Evolutionary conservation across 2,329 filamentous ascomycete species (phyloP).

Genomic region (Diaporthe vexans): DNA sequence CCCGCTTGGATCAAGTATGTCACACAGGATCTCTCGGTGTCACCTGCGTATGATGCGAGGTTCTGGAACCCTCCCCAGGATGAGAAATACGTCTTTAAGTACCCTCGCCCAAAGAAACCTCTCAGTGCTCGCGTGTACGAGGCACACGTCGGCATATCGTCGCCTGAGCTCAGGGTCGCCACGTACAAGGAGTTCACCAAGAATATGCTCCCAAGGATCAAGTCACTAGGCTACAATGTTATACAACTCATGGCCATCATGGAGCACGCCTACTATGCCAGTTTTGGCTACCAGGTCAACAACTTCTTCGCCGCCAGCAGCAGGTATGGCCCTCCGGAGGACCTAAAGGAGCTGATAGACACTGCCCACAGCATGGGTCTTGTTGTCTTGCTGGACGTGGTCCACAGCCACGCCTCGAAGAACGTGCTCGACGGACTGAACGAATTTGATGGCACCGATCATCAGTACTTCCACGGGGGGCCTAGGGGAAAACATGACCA

Average conservation of each 20-base stretch:
- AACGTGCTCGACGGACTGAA: constrained; percentile 96
- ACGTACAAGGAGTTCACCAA: constrained; percentile 98
- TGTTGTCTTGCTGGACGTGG: constrained; percentile 92
- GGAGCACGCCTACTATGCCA: constrained; percentile 99
- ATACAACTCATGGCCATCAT: constrained; percentile 99
- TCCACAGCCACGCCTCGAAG: constrained; percentile 98
- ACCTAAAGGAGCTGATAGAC: constrained; percentile 96
- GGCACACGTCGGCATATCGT: constrained; percentile 98
- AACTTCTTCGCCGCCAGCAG: constrained; percentile 99
- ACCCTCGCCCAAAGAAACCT: constrained; percentile 86
- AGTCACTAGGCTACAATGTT: constrained; percentile 92
- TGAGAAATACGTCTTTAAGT: constrained; percentile 87
- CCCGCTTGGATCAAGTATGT: constrained; percentile 98
- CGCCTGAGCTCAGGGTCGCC: constrained; percentile 87
- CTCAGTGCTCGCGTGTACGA: constrained; percentile 93
- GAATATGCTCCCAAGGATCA: constrained; percentile 92
- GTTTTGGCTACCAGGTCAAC: constrained; percentile 98
- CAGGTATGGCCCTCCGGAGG: constrained; percentile 92
- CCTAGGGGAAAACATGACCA: constrained; percentile 88
- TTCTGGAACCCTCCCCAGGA: constrained; percentile 94
- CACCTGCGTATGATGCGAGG: constrained; percentile 91
- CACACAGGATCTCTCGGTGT: constrained; percentile 91
- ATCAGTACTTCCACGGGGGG: constrained; percentile 95
- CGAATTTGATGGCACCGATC: constrained; percentile 94
- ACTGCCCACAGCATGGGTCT: constrained; percentile 93